Base-by-base conservation (phyloP, 2,329 filamentous ascomycete species). In the Fusarium subtropicale region DNA sequence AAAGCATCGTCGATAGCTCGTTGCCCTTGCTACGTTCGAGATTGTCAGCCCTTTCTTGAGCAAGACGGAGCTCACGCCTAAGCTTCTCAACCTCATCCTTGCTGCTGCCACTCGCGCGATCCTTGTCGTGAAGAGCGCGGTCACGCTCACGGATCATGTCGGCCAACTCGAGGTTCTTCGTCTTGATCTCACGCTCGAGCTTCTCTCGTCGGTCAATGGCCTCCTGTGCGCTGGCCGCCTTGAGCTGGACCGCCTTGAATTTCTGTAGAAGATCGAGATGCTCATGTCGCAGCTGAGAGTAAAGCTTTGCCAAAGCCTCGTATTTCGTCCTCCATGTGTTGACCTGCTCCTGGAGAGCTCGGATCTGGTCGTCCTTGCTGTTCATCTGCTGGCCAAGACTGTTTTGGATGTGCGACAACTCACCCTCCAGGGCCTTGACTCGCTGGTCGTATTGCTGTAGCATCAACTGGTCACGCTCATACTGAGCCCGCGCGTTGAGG, bases 71-170 rank as follows among this genome's bases (percentile, higher is more conserved):
- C 81, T 99, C 96, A 30, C 96, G 91, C 85, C 92, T 96, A 60
- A 98, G 83, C 82, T 97, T 97, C 82, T 99, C 96, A 13, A 97
- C 76, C 78, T 99, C 96, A 60, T 99, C 96, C 76, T 93, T 94
- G 80, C 94, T 94, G 56, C 90, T 92, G 51, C 96, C 96, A 53
- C 85, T 88, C n/a, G 91, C 83, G 57, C 96, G 89, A 77, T 99
- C 96, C 79, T 94, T 93, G 68, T 99, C 96, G 76, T 98, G 93
- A 54, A 97, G 82, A 31, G 96, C 96, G 69, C 96, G 90, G 77
- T 99, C 96, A 73, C 96, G 88, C 82, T 99, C 96, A 44, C 96
- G 89, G 70, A 99, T 99, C 96, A 99, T 98, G 79, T 98, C 94
- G 33, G 96, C 96, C 66, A 99, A 83, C 80, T 99, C 96, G n/a